A percentile compares a stretch with the other conserved stretches of the same genome.
phyloP scores from a whole-genome alignment of 2,329 filamentous ascomycete genomes.

The Xylariomycetidae sp. region DNA sequence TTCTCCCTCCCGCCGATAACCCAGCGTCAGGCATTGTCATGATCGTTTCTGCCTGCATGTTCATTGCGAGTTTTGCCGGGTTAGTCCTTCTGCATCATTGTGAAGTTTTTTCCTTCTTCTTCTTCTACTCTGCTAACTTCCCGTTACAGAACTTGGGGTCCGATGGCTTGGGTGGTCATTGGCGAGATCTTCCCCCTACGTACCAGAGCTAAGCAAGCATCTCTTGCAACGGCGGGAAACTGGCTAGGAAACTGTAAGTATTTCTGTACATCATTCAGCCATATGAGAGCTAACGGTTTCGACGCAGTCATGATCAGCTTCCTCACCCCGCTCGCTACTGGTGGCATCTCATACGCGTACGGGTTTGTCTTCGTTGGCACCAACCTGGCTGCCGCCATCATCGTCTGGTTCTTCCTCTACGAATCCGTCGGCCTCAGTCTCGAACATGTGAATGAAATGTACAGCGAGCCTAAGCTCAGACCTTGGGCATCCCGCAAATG shows the following conservation, averaged over 20 bases:
- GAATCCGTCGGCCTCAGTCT: conserved; percentile 61
- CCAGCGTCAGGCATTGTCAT: conserved; percentile 57
- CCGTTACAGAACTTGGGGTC: conserved; percentile 59
- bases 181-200: conserved; percentile 61
- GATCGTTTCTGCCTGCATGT: conserved; percentile 70
- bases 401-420: conserved; percentile 67
- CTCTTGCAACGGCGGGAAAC: conserved; percentile 49
- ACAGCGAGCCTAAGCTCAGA: conserved; percentile 53
- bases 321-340: conserved; percentile 62
- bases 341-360: conserved; percentile 56
- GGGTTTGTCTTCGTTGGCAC: conserved; percentile 64
- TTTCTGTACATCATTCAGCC: not conserved
- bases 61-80: conserved; percentile 65
- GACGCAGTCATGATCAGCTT: conserved; percentile 55
- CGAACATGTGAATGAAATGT: conserved; percentile 71
- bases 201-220: conserved; percentile 50
- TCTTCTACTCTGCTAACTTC: too few relatives aligned
- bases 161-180: conserved; percentile 64
- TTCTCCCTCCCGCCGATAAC: conserved; percentile 36
- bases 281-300: not conserved
- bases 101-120: too few relatives aligned
- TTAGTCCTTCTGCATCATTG: conserved; percentile 19
- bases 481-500: conserved; percentile 57
- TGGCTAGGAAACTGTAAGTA: conserved; percentile 54
- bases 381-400: conserved; percentile 51